Evolutionary conservation across 1,139 yeast species (phyloP).

Genomic region (Pichia terricola): DNA sequence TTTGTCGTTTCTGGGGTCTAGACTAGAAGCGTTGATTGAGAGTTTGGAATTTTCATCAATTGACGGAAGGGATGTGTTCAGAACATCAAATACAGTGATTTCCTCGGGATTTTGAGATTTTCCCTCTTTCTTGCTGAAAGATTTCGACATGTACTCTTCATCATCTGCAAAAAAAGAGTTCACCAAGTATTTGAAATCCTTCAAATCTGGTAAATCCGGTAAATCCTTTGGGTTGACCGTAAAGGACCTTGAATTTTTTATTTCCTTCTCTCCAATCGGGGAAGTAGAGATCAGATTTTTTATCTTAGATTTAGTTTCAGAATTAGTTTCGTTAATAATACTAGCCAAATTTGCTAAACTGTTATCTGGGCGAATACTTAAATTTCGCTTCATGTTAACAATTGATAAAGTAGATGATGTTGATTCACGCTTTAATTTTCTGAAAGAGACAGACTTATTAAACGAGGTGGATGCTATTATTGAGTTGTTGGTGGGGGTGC

Average conservation of each 20-base stretch:
- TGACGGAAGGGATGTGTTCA: slow-evolving; percentile 3
- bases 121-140: not conserved
- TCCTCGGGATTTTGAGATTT: slow-evolving; percentile 6
- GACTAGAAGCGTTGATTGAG: slow-evolving; percentile 1
- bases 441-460: slow-evolving; percentile 30
- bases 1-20: slow-evolving; percentile 1
- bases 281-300: slow-evolving; percentile 6
- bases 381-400: slow-evolving; percentile 13
- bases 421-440: slow-evolving; percentile 12
- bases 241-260: slow-evolving; percentile 1
- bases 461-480: slow-evolving; percentile 30
- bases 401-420: slow-evolving; percentile 13
- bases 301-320: not conserved
- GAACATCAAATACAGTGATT: slow-evolving; percentile 4
- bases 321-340: not conserved
- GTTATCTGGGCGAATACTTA: slow-evolving; percentile 7
- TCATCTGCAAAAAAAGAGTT: slow-evolving; percentile 22
- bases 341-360: slow-evolving; percentile 1
- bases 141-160: not conserved
- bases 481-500: slow-evolving; percentile 13
- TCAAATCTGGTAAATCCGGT: slow-evolving; percentile 22
- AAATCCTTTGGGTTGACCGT: slow-evolving; percentile 14
- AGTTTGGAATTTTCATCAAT: slow-evolving; percentile 1
- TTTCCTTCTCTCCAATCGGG: not conserved
- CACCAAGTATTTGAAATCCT: slow-evolving; percentile 25